Evolutionary conservation across 805 yeast species (phyloP).

Genomic region (Schwanniomyces sp.): DNA sequence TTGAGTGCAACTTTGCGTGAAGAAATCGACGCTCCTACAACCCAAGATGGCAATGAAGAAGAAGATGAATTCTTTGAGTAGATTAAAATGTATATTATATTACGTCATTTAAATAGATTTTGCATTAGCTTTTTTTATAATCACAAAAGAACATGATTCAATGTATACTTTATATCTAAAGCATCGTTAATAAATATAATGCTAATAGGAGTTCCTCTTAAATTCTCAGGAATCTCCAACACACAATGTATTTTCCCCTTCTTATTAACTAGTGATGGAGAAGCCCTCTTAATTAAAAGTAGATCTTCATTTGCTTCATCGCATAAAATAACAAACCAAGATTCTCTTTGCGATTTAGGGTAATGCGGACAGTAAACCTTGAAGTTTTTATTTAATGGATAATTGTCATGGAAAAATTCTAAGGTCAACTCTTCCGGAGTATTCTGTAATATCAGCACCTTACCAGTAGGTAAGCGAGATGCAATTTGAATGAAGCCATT

Average conservation of each 20-base stretch:
- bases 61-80: slow-evolving; percentile 49
- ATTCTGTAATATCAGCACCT: slow-evolving; percentile 38
- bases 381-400: slow-evolving; percentile 55
- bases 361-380: slow-evolving; percentile 75
- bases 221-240: slow-evolving; percentile 49
- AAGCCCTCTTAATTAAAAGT: slow-evolving; percentile 69
- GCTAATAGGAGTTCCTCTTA: slow-evolving; percentile 45
- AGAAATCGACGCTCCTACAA: slow-evolving; percentile 49
- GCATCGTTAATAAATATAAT: slow-evolving; percentile 67
- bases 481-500: slow-evolving; percentile 55
- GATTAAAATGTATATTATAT: slow-evolving; percentile 9
- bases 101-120: background rate
- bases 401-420: slow-evolving; percentile 53
- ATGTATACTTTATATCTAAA: slow-evolving; percentile 50
- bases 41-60: slow-evolving; percentile 24
- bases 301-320: slow-evolving; percentile 54
- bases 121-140: background rate
- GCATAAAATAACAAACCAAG: slow-evolving; percentile 79
- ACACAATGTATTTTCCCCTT: slow-evolving; percentile 43
- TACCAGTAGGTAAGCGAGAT: slow-evolving; percentile 63
- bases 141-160: slow-evolving; percentile 1
- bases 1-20: slow-evolving; percentile 15
- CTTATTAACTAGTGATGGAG: slow-evolving; percentile 48
- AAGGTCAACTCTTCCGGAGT: slow-evolving; percentile 37
- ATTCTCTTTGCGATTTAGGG: slow-evolving; percentile 88